Base-by-base conservation (phyloP, 2,329 filamentous ascomycete species). In the Fusarium chuoi region DNA sequence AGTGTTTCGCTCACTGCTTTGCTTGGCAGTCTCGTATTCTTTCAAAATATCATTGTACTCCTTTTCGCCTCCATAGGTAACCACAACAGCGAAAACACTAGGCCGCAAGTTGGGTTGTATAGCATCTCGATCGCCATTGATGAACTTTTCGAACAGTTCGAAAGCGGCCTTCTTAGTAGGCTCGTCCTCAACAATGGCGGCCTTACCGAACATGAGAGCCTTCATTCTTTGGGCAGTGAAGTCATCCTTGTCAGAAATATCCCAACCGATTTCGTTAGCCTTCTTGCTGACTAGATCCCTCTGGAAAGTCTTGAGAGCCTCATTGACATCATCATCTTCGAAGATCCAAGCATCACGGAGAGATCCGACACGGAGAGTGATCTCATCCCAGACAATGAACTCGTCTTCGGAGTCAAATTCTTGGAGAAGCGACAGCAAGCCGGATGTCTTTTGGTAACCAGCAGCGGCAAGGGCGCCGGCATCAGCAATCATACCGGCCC, bases 141-240 rank as follows among this genome's bases (percentile, higher is more conserved):
- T 90, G 82, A 95, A 98, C 82, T 94, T 95, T 79, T 88, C 87
- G 81, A 98, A 98, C 93, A 98, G 97, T 35, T 95, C 93, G 83
- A 95, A 93, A 13, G 95, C 93, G 13, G 94, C 94, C 56, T 90
- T 88, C 79, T 96, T 90, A 70, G 98, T 90, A 75, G 89, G 87
- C 78, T 95, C 86, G 78, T 98, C 96, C 39, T 94, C 95, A 51
- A 91, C 89, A 75, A 94, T 86, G 65, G 95, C 96, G 57, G 96
- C 94, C 75, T 88, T 90, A 70, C 93, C 93, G 81, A 98, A 98
- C 81, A 98, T 89, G 80, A 98, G 89, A 20, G 91, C 91, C 87
- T 98, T 98, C 88, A 98, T 97, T 81, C 98, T 95, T 82, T 98
- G 95, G 81, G 95, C 88, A 75, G 98, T 92, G 80, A 98, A 95